Percentiles rank a stretch among this genome's conserved stretches.
Evolutionary conservation across 2,329 filamentous ascomycete genomes (phyloP).

Genomic region (Botrytis cinerea): DNA sequence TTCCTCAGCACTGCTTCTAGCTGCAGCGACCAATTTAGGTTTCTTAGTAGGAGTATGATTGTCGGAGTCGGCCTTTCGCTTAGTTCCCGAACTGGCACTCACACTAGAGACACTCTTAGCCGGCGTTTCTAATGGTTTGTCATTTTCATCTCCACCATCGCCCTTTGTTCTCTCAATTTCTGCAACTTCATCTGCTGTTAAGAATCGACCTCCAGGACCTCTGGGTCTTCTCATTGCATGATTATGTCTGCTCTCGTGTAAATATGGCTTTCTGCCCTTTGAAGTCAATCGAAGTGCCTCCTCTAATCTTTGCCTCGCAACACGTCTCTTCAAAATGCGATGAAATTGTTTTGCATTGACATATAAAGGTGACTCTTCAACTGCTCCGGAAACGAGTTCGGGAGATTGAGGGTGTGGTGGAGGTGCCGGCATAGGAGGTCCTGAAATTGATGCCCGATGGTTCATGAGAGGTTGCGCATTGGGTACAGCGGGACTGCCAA

Average conservation of each 20-base stretch:
- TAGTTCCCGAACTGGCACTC: constrained; percentile 48
- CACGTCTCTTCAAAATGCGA: constrained; percentile 89
- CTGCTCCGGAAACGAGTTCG: constrained; percentile 69
- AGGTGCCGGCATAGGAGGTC: constrained; percentile 61
- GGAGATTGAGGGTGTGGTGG: constrained; percentile 71
- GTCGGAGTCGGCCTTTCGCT: constrained; percentile 61
- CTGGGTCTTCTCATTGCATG: constrained; percentile 95
- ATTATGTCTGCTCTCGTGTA: constrained; percentile 96
- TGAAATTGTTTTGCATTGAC: constrained; percentile 99
- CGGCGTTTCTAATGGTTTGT: constrained; percentile 41
- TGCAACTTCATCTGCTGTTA: constrained; percentile 94
- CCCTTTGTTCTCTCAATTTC: constrained; percentile 72
- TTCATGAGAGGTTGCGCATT: constrained; percentile 76
- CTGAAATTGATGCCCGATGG: constrained; percentile 61
- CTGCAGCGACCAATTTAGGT: constrained; percentile 45
- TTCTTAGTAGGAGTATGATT: constrained; percentile 56
- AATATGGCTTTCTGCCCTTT: constrained; percentile 93
- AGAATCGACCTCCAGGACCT: constrained; percentile 90
- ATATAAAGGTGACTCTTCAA: constrained; percentile 92
- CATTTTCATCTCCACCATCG: constrained; percentile 44
- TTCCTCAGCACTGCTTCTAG: constrained; percentile 40
- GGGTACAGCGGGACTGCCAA: constrained; percentile 72
- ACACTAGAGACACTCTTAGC: constrained; percentile 39
- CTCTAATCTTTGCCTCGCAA: constrained; percentile 90
- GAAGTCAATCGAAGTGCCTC: constrained; percentile 89